Evolutionary conservation across 148 eudicot species (phyloP), one percentile per base, ranked within the genome.

Genomic region (Selenicereus undatus): DNA sequence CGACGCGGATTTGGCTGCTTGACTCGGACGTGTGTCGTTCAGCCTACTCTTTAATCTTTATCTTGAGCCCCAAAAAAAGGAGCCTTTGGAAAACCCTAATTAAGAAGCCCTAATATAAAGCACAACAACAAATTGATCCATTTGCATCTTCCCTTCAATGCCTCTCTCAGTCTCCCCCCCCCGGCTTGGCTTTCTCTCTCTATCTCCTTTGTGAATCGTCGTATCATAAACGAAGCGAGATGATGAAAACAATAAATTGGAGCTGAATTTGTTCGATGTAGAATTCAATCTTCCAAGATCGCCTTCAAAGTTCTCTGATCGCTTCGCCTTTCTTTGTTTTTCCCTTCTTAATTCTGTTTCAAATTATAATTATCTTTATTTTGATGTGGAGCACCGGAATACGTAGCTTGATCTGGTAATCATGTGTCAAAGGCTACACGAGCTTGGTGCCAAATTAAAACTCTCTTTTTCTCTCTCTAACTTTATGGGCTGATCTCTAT

Each of bases 231-330:
- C 45, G 56, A 79, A 54, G 72, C 78, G 74, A 81, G n/a, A 81
- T 74, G 83, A 75, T 64, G 83, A 81, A 65, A 22, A 4, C 20
- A 73, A 58, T 48, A 11, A 7, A 13, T 14, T 30, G 18, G 35
- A 81, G 3, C 83, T 81, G 83, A 81, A 81, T 64, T n/a, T 45
- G 8, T 9, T 64, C 20, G 11, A 45, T 74, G 78, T 81, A 54
- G 83, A 81, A 74, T 29, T 24, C 39, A 73, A 48, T 73, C 42
- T 13, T 35, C 39, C 45, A 74, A 43, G 27, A 32, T 76, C 48
- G 83, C 70, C 83, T 81, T 81, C 83, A 81, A 81, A 81, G 83
- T 81, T 81, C 83, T 81, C 83, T 81, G 83, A 81, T 81, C 78
- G 83, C 78, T 48, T 48, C 20, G 20, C 54, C 36, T 64, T 64